Evolutionary conservation across 805 yeast genomes (phyloP), one percentile per base, ranked within the genome.

Genomic region (Saccharomycopsis vini): DNA sequence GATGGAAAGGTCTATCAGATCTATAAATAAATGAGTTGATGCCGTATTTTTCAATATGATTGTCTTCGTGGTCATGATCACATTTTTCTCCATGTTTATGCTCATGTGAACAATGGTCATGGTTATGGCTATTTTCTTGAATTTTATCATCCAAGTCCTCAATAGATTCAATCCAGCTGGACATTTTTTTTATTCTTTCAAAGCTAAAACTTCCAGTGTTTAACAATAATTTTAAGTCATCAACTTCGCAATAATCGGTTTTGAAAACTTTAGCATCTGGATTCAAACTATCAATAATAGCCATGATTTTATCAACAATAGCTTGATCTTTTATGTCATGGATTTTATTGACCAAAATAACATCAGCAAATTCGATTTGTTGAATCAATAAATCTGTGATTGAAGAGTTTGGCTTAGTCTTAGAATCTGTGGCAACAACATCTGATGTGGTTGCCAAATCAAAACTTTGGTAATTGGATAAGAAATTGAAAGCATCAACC

Each of bases 331-430:
- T 51, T 16, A 67, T 55, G 7, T 55, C 43, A 5, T 60, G 55
- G 2, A 61, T 50, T 51, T 69, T 69, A 52, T 69, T 69, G 36
- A 69, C 49, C 33, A 69, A 56, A n/a, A 69, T 56, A 19, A 69
- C 67, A 48, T 69, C 71, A 0, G 73, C 56, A 49, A 69, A 69
- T 47, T 69, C 74, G 24, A 69, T 64, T 51, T 69, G 75, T 46
- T 69, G 73, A 1, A 69, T 63, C 60, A 69, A 56, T 31, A 69
- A 50, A 49, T 69, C 73, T 3, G 72, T 64, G 21, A 69, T 67
- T 1, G 50, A 38, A 5, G 54, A 47, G 10, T 49, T 37, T 12
- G 40, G 40, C n/a, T n/a, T n/a, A n/a, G n/a, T n/a, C n/a, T n/a
- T n/a, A 7, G 19, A 15, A 4, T 24, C 44, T 7, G 16, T 21